These are phyloP conservation scores for Coleophoma crateriformis DNA, from an alignment of 2,329 filamentous ascomycete species.

Conservation along the genomic window DNA sequence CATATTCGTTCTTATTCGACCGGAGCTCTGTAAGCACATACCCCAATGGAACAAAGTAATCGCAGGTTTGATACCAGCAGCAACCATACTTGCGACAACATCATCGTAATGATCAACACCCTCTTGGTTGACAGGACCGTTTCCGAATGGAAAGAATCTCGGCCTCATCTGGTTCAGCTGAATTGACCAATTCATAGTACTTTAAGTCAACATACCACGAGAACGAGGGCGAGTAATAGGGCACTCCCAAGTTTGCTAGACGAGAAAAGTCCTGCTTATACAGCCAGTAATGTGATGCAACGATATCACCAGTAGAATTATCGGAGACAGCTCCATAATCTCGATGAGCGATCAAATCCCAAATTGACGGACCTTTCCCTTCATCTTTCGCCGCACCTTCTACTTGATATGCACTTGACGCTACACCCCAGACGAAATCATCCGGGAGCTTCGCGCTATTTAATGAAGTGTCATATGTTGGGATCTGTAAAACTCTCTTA, in stretches of 20 bases:
- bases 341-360: slow-evolving; percentile 35
- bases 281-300: slow-evolving; percentile 34
- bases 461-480: slow-evolving; percentile 17
- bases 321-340: slow-evolving; percentile 33
- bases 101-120: slow-evolving; percentile 8
- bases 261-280: slow-evolving; percentile 37
- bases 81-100: slow-evolving; percentile 1
- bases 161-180: neutral
- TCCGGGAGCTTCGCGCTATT: slow-evolving; percentile 31
- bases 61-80: slow-evolving; percentile 3
- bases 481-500: slow-evolving; percentile 7
- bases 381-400: slow-evolving; percentile 36
- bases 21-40: neutral
- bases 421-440: slow-evolving; percentile 36
- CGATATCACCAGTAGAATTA: slow-evolving; percentile 33
- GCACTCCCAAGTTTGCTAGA: slow-evolving; percentile 19
- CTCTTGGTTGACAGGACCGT: slow-evolving; percentile 7
- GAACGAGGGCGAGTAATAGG: slow-evolving; percentile 23
- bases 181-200: neutral
- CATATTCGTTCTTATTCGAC: too few relatives aligned
- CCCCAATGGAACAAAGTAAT: slow-evolving; percentile 6
- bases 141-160: slow-evolving; percentile 6
- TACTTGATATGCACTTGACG: slow-evolving; percentile 33
- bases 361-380: slow-evolving; percentile 36
- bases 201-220: slow-evolving; percentile 18